phyloP scores from a whole-genome alignment of 2,329 filamentous ascomycete genomes.

The Diplodia corticola region DNA sequence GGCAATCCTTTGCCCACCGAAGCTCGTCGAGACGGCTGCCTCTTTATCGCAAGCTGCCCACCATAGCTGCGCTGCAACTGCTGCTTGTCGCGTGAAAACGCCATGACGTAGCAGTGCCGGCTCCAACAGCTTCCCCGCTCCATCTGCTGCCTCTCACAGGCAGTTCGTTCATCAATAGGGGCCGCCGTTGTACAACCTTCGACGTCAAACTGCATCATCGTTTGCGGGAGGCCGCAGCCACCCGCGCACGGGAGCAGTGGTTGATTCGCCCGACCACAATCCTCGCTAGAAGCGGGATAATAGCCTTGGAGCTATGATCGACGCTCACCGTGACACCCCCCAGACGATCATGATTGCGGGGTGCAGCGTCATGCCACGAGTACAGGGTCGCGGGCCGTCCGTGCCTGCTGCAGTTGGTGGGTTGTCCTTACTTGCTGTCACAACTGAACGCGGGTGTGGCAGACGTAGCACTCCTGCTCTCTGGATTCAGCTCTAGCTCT shows the following conservation, averaged over 20 bases:
- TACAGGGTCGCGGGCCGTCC: background rate
- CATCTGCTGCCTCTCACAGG: background rate
- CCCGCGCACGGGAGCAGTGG: background rate
- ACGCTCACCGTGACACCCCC: background rate
- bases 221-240: constrained; percentile 7
- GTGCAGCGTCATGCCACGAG: background rate
- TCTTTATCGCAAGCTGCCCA: background rate
- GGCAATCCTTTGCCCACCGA: background rate
- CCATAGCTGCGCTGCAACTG: background rate
- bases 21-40: background rate
- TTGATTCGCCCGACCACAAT: constrained; percentile 11
- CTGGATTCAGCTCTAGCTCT: constrained; percentile 15
- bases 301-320: background rate
- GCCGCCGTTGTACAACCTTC: background rate
- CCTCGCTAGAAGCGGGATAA: background rate
- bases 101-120: constrained; percentile 7
- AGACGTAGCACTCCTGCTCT: background rate
- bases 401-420: background rate
- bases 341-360: background rate
- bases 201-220: constrained; percentile 19
- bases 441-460: background rate
- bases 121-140: background rate
- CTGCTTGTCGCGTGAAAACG: background rate
- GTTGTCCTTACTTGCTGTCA: background rate
- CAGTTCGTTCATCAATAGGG: background rate